These are phyloP conservation scores for Diaporthe vexans DNA, from an alignment of 2,329 filamentous ascomycete genomes.

Conservation along the genomic window DNA sequence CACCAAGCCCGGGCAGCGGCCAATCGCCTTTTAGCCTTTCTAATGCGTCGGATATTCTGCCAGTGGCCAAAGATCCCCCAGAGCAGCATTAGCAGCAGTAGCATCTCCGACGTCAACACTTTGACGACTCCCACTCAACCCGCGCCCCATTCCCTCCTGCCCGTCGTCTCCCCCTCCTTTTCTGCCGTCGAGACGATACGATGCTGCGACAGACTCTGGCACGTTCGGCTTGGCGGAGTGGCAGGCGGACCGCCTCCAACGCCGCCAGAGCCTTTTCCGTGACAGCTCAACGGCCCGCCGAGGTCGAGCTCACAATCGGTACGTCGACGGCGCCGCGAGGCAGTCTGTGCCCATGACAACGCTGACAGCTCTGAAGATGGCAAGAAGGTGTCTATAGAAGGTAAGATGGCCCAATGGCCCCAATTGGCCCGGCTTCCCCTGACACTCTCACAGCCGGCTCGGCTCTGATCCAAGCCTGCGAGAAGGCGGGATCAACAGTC, in stretches of 20 bases:
- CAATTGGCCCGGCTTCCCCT: conserved; percentile 37
- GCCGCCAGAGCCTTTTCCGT: conserved; percentile 86
- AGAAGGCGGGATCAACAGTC: conserved; percentile 93
- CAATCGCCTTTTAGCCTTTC: conserved; percentile 35
- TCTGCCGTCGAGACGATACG: conserved; percentile 70
- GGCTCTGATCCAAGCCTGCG: conserved; percentile 98
- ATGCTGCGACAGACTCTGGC: conserved; percentile 79
- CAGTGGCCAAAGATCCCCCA: conserved; percentile 37
- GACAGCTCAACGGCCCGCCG: conserved; percentile 82
- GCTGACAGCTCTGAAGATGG: conserved; percentile 76
- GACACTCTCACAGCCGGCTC: conserved; percentile 79
- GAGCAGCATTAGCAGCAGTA: conserved; percentile 30
- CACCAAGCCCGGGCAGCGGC: conserved; percentile 2
- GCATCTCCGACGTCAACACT: conserved; percentile 55
- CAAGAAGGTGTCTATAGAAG: conserved; percentile 98
- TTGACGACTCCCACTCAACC: conserved; percentile 39
- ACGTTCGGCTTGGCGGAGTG: conserved; percentile 77
- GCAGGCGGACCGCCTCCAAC: conserved; percentile 66
- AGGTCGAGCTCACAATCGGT: conserved; percentile 98
- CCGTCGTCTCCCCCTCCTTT: conserved; percentile 50
- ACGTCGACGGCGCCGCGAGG: conserved; percentile 52
- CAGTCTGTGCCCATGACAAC: conserved; percentile 39
- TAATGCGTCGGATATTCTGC: conserved; percentile 37
- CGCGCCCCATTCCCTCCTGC: conserved; percentile 45
- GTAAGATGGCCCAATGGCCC: conserved; percentile 62